Conservation (phyloP, 768 basidiomycete species). For the Psilocybe cyanescens region DNA sequence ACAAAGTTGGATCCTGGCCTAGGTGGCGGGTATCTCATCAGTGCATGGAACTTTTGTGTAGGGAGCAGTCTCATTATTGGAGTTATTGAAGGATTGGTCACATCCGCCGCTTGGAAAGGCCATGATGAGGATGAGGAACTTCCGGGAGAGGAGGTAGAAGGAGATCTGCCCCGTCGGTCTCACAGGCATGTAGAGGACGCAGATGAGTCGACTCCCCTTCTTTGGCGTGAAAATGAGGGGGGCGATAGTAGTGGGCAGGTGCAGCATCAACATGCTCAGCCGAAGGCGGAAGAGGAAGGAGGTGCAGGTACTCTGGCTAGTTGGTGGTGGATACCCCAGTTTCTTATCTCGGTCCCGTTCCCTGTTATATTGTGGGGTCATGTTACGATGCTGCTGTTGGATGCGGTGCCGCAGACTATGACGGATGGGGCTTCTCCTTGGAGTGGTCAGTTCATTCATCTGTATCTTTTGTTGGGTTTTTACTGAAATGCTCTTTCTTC, state of each 20-base stretch:
- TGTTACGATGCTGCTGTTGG: slow-evolving; percentile 27
- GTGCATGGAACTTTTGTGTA: slow-evolving; percentile 53
- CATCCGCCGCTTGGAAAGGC: slow-evolving; percentile 12
- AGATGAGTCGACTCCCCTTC: slow-evolving; percentile 26
- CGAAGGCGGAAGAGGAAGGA: slow-evolving; percentile 19
- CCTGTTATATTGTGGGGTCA: slow-evolving; percentile 32
- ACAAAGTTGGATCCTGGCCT: slow-evolving; percentile 36
- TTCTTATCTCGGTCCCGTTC: slow-evolving; percentile 29
- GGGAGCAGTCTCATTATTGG: slow-evolving; percentile 44
- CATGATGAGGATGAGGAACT: slow-evolving; percentile 19
- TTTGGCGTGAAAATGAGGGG: slow-evolving; percentile 12
- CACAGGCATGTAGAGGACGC: slow-evolving; percentile 10
- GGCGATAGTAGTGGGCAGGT: not conserved
- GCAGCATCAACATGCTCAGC: not conserved
- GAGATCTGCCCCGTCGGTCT: slow-evolving; percentile 9
- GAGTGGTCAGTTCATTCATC: slow-evolving; percentile 21
- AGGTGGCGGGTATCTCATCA: slow-evolving; percentile 61
- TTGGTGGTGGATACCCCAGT: slow-evolving; percentile 35
- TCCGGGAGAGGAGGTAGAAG: slow-evolving; percentile 17
- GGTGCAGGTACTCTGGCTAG: slow-evolving; percentile 16
- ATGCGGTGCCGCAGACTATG: slow-evolving; percentile 31
- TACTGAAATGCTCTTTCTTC: not conserved
- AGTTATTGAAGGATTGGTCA: slow-evolving; percentile 35
- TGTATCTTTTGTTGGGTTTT: not conserved
- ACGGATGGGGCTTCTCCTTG: slow-evolving; percentile 31